Base-by-base conservation (phyloP, 169 alveolate genomes). In the Plasmodium sp. region DNA sequence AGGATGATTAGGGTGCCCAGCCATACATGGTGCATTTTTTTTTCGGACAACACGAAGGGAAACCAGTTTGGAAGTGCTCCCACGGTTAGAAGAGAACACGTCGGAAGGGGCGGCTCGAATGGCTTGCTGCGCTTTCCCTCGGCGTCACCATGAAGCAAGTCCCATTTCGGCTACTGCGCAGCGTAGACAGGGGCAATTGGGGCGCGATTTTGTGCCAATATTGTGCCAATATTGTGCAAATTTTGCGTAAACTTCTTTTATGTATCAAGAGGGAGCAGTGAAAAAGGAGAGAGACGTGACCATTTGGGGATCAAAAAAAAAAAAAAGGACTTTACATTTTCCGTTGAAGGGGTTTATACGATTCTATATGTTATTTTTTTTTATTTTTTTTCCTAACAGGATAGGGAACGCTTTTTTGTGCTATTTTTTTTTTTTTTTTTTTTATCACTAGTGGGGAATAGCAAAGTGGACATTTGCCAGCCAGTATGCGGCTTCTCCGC, bases 1-100 rank as follows among this genome's bases (percentile, higher is more conserved):
- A 14, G 33, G 34, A 88, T 58, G 34, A 54, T 88, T 62, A 71
- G 43, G 45, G 41, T 58, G 16, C 58, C 27, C 27, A 58, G 73
- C 58, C 41, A 67, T 58, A 79, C 94, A 88, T 88, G 67, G 94
- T 79, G 79, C 94, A 88, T 88, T 73, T 79, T 88, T 22, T 80
- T 88, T 73, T 1, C 5, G n/a, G 27, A 75, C 27, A 80, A 80
- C 31, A n/a, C 0, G 6, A n/a, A 16, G 43, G 56, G 56, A 80
- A 51, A 81, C n/a, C 34, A 36, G 39, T 51, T 9, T 22, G 62
- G 62, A 81, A 81, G 62, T 3, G 54, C 33, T 34, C 14, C 75
- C 9, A 22, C 34, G 12, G 3, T 6, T 12, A 67, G 2, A 22
- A 27, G 6, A 18, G 33, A 16, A 22, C 39, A 27, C 39, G n/a